Evolutionary conservation across 164 flowering plant genomes (phyloP).

Genomic region (Nelumbo lutea): DNA sequence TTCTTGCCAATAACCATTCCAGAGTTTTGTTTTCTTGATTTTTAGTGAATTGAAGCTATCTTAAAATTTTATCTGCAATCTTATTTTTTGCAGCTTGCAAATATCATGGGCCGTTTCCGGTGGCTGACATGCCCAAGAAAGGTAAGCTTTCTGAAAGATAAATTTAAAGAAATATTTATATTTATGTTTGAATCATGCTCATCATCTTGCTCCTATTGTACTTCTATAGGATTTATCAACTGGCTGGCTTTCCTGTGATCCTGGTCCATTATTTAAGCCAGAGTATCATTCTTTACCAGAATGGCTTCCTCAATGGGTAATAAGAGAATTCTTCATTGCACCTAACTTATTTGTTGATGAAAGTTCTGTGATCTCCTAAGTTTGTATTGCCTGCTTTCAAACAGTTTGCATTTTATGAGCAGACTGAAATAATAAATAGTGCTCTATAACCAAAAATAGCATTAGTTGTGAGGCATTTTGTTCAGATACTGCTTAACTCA

Average conservation of each 20-base stretch:
- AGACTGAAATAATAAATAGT: background rate
- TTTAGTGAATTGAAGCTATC: background rate
- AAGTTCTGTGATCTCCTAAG: background rate
- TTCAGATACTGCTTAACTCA: too few relatives aligned
- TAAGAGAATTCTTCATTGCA: slow-evolving; percentile 1
- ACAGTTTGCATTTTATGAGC: background rate
- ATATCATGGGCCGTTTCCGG: slow-evolving; percentile 72
- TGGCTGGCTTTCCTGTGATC: slow-evolving; percentile 99
- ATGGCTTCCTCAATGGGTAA: slow-evolving; percentile 81
- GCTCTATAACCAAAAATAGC: background rate
- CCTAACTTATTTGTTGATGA: background rate
- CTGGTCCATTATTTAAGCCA: slow-evolving; percentile 84
- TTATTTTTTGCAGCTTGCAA: slow-evolving; percentile 68
- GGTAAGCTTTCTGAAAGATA: slow-evolving; percentile 35
- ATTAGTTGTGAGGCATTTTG: too few relatives aligned
- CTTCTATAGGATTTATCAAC: slow-evolving; percentile 76
- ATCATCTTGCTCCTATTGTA: slow-evolving; percentile 5
- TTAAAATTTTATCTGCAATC: background rate
- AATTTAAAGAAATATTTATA: background rate
- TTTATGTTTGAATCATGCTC: background rate
- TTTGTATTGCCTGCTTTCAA: background rate
- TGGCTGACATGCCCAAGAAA: slow-evolving; percentile 97
- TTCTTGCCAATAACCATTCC: background rate
- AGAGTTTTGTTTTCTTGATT: background rate
- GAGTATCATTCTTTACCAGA: slow-evolving; percentile 44